These are phyloP conservation scores for Lactarius hengduanensis DNA, from an alignment of 768 basidiomycete species.

Conservation along the genomic window DNA sequence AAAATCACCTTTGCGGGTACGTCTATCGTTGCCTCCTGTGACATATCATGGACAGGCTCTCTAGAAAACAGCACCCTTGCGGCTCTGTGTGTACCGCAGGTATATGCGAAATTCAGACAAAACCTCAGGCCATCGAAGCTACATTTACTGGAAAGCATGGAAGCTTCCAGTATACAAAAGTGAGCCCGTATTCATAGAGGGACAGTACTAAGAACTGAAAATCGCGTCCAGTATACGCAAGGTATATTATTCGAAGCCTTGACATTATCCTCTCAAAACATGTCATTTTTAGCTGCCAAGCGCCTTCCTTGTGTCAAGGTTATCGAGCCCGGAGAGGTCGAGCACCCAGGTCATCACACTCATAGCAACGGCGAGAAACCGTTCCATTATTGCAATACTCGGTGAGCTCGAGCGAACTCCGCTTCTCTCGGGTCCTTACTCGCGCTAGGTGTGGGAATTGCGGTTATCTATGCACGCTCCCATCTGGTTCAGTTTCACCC, in stretches of 20 bases:
- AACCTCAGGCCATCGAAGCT: conserved; percentile 57
- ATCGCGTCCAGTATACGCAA: conserved; percentile 47
- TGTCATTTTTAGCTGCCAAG: conserved; percentile 41
- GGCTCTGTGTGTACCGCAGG: conserved; percentile 44
- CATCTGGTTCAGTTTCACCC: conserved; percentile 41
- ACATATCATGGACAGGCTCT: neutral
- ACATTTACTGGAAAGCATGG: conserved; percentile 59
- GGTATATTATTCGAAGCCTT: conserved; percentile 35
- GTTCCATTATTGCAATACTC: conserved; percentile 54
- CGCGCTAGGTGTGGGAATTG: conserved; percentile 49
- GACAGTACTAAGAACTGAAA: too few species aligned
- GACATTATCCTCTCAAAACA: neutral
- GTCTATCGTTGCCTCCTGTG: conserved; percentile 10
- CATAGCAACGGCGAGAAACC: conserved; percentile 46
- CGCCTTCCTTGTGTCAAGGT: conserved; percentile 48
- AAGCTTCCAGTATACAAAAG: conserved; percentile 65
- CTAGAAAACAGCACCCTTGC: conserved; percentile 53
- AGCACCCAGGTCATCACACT: conserved; percentile 47
- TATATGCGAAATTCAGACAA: conserved; percentile 58
- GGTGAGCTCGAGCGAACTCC: conserved; percentile 33
- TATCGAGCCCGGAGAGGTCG: conserved; percentile 43
- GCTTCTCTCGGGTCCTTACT: neutral
- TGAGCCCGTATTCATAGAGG: conserved; percentile 23
- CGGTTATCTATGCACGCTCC: conserved; percentile 56
- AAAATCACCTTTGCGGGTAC: conserved; percentile 58